These are phyloP conservation scores for Dicorynia guianensis DNA, from an alignment of 306 rosid genomes.

Conservation along the genomic window DNA sequence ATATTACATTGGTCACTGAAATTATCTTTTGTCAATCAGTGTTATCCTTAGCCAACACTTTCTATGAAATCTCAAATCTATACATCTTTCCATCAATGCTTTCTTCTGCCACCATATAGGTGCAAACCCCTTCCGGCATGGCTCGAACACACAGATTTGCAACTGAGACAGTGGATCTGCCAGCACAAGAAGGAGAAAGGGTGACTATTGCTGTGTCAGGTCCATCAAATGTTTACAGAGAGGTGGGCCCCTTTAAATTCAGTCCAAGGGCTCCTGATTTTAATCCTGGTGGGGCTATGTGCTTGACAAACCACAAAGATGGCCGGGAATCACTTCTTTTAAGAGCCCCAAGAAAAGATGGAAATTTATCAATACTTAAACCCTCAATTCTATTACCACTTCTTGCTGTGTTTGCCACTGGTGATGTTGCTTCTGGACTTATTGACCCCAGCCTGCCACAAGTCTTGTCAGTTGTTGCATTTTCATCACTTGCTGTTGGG, in stretches of 20 bases:
- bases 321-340: slow-evolving; percentile 86
- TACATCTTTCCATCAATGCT: slow-evolving; percentile 26
- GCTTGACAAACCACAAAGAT: slow-evolving; percentile 92
- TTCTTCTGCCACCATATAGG: slow-evolving; percentile 55
- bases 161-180: slow-evolving; percentile 90
- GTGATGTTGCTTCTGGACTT: slow-evolving; percentile 91
- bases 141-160: slow-evolving; percentile 96
- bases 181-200: slow-evolving; percentile 94
- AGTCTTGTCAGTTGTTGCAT: slow-evolving; percentile 69
- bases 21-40: slow-evolving; percentile 15
- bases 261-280: slow-evolving; percentile 81
- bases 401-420: slow-evolving; percentile 77
- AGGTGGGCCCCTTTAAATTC: slow-evolving; percentile 82
- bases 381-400: slow-evolving; percentile 81
- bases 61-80: background rate
- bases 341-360: slow-evolving; percentile 82
- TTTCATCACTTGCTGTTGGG: slow-evolving; percentile 82
- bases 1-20: slow-evolving; percentile 20
- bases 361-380: slow-evolving; percentile 60
- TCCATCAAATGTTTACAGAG: slow-evolving; percentile 78
- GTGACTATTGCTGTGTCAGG: slow-evolving; percentile 91
- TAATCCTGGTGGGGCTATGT: slow-evolving; percentile 89
- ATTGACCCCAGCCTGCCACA: slow-evolving; percentile 89
- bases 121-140: slow-evolving; percentile 87
- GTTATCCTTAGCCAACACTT: slow-evolving; percentile 14